Evolutionary conservation across 2,329 filamentous ascomycete species (phyloP).

Genomic region (Chrysoporthe deuterocubensis): DNA sequence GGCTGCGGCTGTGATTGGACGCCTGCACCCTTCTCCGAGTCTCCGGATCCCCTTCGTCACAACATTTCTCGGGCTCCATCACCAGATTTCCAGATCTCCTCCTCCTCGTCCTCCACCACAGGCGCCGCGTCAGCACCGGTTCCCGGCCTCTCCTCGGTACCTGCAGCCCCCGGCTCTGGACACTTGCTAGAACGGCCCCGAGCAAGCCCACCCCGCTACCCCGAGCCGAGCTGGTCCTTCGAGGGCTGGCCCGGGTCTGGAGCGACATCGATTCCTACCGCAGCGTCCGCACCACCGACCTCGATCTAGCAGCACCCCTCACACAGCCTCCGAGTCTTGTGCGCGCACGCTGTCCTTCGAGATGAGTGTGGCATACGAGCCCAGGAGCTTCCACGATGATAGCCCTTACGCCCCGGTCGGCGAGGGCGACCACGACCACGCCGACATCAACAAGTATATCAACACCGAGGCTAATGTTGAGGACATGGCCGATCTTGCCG

Average conservation of each 20-base stretch:
- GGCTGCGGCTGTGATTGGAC: not conserved
- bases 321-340: not conserved
- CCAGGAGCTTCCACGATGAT: conserved; percentile 53
- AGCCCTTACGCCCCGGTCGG: conserved; percentile 52
- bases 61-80: not conserved
- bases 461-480: conserved; percentile 43
- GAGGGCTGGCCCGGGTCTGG: conserved; percentile 3
- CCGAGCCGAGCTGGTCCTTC: not conserved
- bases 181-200: not conserved
- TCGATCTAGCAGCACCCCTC: not conserved
- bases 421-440: conserved; percentile 39
- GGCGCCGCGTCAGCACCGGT: not conserved
- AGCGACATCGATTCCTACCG: not conserved
- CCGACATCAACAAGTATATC: conserved; percentile 32
- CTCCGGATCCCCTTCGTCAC: not conserved
- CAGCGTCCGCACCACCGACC: not conserved
- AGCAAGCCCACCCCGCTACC: not conserved
- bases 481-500: conserved; percentile 40
- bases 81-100: not conserved
- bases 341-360: not conserved
- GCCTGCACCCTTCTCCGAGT: not conserved
- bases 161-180: not conserved
- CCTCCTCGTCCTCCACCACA: not conserved
- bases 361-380: conserved; percentile 59
- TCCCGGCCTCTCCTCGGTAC: too few relatives aligned